Base-by-base conservation (phyloP, 768 basidiomycete species). In the Termitomyces sp. region DNA sequence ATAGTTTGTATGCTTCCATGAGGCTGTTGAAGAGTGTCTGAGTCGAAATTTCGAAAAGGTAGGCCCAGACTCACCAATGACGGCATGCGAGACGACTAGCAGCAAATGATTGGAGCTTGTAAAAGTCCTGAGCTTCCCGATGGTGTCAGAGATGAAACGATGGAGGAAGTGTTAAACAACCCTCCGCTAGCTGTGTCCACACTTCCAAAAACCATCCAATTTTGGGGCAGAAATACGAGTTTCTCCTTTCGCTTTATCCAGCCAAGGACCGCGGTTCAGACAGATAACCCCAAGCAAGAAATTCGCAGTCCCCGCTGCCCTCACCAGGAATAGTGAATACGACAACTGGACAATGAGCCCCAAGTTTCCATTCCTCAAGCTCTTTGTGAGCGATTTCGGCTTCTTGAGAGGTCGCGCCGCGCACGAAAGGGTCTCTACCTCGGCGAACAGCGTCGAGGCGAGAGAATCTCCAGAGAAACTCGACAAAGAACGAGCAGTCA, bases 381-480 rank as follows among this genome's bases (percentile, higher is more conserved):
- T 59, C 47, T 4, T 3, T 11, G 9, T 22, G 40, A 26, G 44
- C 44, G 35, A 36, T 36, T 16, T 36, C 35, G 13, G 13, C 35
- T 14, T 36, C 35, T 36, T 16, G 13, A 40, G 18, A 6, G 18
- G 38, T 40, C 63, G 28, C 32, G 28, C 32, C 28, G 4, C 54
- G 50, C 16, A 71, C 68, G 6, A 64, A 67, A 1, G 61, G 44
- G 52, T 75, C 74, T n/a, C 54, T 36, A 0, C 75, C 71, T 1
- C 72, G 64, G 7, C 64, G 54, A 11, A 10, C 49, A 20, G 53
- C 43, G 0, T 61, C 60, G 0, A 63, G 47, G 14, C 64, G 55
- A 9, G 63, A 54, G 52, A 71, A 72, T 6, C 67, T 64, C 65
- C 66, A 69, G 1, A 75, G 57, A 53, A 73, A 74, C 0, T 68